Percentiles rank a stretch among this genome's conserved stretches.
phyloP scores from a whole-genome alignment of 805 yeast species.

The Jamesozyma lodderae region DNA sequence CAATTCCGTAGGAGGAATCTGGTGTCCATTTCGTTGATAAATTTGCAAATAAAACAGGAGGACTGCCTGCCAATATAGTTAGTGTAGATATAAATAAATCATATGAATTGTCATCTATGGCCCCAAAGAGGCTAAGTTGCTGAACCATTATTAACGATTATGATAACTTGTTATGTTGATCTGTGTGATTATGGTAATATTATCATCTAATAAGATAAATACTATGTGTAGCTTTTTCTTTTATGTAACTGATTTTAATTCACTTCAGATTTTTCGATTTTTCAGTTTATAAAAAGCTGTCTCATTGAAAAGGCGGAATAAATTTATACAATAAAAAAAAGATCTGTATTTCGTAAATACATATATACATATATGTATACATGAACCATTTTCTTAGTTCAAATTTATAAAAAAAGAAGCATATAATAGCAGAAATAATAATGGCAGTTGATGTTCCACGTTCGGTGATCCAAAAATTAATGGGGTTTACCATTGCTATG shows the following conservation, averaged over 20 bases:
- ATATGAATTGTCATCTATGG: constrained; percentile 24
- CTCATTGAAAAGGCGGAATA: neutral
- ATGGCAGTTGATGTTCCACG: constrained; percentile 38
- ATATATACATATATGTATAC: too few species aligned
- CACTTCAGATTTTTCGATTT: neutral
- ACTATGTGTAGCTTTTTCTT: neutral
- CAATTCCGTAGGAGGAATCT: constrained; percentile 20
- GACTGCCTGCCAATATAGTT: constrained; percentile 23
- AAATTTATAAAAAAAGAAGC: too few species aligned
- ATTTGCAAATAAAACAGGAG: constrained; percentile 24
- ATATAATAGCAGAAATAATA: too few species aligned
- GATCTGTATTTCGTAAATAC: too few species aligned
- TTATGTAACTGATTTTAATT: neutral
- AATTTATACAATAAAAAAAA: neutral
- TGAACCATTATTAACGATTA: constrained; percentile 21
- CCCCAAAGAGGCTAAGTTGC: constrained; percentile 24
- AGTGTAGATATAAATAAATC: constrained; percentile 24
- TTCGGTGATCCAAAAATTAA: constrained; percentile 53
- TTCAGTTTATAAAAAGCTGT: neutral
- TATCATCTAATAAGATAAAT: neutral
- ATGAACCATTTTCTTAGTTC: too few species aligned
- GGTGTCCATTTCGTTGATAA: constrained; percentile 24
- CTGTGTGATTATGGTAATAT: neutral
- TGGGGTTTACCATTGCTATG: constrained; percentile 72
- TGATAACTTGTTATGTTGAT: neutral